Conservation (phyloP, 352 stramenopile species). For the Halophytophthora polymorphica region DNA sequence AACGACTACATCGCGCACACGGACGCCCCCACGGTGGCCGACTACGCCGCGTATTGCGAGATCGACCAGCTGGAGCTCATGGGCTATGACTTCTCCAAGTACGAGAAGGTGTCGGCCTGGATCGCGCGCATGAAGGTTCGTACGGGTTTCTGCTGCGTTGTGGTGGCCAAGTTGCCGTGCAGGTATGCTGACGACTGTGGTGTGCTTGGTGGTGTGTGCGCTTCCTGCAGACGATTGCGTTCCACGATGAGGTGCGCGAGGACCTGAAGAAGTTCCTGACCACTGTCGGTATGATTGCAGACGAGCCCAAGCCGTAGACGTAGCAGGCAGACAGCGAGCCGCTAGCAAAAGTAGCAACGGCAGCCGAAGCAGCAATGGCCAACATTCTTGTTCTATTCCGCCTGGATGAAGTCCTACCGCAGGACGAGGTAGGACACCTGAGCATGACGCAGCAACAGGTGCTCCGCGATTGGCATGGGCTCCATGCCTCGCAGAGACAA, state of each 20-base stretch:
- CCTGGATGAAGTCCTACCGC: too few relatives aligned
- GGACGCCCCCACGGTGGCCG: constrained; percentile 42
- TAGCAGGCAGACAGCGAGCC: too few relatives aligned
- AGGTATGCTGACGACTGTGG: constrained; percentile 38
- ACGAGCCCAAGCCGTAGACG: constrained; percentile 11
- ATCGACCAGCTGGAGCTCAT: constrained; percentile 52
- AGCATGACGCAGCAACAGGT: too few relatives aligned
- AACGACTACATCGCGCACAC: constrained; percentile 36
- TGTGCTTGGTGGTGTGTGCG: constrained; percentile 21
- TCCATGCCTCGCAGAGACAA: too few relatives aligned
- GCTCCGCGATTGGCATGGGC: too few relatives aligned
- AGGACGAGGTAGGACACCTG: too few relatives aligned
- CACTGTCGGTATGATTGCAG: constrained; percentile 5
- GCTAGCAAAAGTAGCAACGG: too few relatives aligned
- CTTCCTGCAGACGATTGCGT: constrained; percentile 25
- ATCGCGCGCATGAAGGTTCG: constrained; percentile 16
- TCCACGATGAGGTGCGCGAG: constrained; percentile 27
- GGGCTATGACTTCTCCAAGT: constrained; percentile 3
- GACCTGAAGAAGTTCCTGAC: constrained; percentile 27
- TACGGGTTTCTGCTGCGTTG: neutral
- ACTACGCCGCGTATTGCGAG: constrained; percentile 53
- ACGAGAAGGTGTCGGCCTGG: constrained; percentile 9
- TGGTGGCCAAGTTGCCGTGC: too few relatives aligned
- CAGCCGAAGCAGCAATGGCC: too few relatives aligned
- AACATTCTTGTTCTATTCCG: too few relatives aligned